phyloP scores from a whole-genome alignment of 2,329 filamentous ascomycete genomes.

The Verticillium nonalfalfae region DNA sequence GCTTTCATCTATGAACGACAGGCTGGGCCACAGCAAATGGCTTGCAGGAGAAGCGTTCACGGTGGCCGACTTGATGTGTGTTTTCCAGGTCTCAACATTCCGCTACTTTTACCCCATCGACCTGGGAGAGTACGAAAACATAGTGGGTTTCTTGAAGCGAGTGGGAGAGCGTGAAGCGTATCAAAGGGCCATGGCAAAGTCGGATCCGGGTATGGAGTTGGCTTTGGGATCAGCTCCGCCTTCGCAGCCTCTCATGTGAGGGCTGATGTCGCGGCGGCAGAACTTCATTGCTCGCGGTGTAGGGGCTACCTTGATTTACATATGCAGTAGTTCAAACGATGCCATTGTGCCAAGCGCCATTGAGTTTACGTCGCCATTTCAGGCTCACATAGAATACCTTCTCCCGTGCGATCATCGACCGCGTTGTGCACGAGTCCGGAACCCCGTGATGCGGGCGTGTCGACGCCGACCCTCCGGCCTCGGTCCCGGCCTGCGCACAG shows the following conservation, averaged over 20 bases:
- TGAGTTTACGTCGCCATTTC: no score
- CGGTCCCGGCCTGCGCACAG: no score
- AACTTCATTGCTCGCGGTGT: no score
- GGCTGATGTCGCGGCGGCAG: background rate
- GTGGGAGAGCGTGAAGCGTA: conserved; percentile 38
- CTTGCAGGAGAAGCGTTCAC: conserved; percentile 57
- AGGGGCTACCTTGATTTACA: no score
- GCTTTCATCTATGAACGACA: conserved; percentile 32
- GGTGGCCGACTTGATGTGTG: conserved; percentile 58
- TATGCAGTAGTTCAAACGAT: background rate
- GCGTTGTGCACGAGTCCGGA: no score
- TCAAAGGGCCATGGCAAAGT: conserved; percentile 37
- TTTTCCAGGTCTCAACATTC: conserved; percentile 56
- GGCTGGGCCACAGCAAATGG: conserved; percentile 41
- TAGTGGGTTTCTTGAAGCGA: conserved; percentile 39
- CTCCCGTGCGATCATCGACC: no score
- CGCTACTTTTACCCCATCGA: conserved; percentile 41
- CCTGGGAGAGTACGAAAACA: conserved; percentile 30
- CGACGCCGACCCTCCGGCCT: no score
- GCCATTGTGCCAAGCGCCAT: background rate
- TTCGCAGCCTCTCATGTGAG: background rate
- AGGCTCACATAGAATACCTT: no score
- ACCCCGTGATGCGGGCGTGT: no score
- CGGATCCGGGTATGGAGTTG: conserved; percentile 37
- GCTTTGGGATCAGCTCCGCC: background rate